Base-by-base conservation (phyloP, 2,329 filamentous ascomycete species). In the Colletotrichum tropicale region DNA sequence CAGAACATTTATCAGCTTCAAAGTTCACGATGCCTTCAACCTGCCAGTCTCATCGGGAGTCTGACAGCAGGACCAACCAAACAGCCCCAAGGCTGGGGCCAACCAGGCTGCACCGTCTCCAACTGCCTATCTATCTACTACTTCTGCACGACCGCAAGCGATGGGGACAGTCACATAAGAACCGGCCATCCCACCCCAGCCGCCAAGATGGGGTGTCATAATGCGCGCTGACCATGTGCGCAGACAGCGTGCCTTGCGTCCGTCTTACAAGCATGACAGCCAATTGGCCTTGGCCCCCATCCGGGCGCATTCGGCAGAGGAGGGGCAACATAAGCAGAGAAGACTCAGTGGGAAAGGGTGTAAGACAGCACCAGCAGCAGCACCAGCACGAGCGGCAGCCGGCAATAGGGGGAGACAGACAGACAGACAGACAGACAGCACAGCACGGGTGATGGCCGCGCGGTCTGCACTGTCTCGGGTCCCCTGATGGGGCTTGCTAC, bases 241-340 rank as follows among this genome's bases (percentile, higher is more conserved):
- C 43, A 52, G n/a, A 52, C n/a, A 52, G 43, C 43, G 43, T 52
- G 43, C 43, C 43, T 52, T 52, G 43, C 43, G 43, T 52, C 43
- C 43, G 43, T 52, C n/a, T 52, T 52, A 21, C 43, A 21, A 52
- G 43, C 43, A 52, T 52, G 43, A 52, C 43, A 52, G 43, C 43
- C 43, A 52, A 52, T 52, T 21, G 6, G n/a, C n/a, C n/a, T n/a
- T n/a, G n/a, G n/a, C n/a, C n/a, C n/a, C n/a, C 43, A 21, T 5
- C 43, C 43, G n/a, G n/a, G 43, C 43, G 43, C 43, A 52, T 52
- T 21, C n/a, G 10, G 43, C 43, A 52, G 10, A 13, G n/a, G 43
- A 52, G 43, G n/a, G n/a, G 4, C n/a, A 21, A 8, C 43, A n/a
- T 52, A 21, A 52, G 43, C 43, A 52, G 6, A 48, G 38, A 48